Evolutionary conservation across 2,329 filamentous ascomycete genomes (phyloP), one percentile per base, ranked within the genome.

Genomic region (Apiospora aurea): DNA sequence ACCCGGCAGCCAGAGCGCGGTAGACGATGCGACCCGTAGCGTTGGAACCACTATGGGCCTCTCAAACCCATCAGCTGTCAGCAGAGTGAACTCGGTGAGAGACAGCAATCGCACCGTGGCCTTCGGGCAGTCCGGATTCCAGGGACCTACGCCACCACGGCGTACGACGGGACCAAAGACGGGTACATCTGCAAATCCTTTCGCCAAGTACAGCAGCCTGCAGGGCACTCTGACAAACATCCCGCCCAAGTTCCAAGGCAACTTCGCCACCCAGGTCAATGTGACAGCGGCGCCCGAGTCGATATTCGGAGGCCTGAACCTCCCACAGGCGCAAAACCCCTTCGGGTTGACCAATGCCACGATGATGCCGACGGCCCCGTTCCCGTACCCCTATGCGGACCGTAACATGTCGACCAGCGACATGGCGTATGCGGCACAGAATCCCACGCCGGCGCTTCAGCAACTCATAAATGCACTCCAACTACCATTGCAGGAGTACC

Each of bases 351-450:
- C 34, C 34, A 34, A 34, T 8, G 10, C 8, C 18, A 4, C 57
- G 8, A 64, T 41, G 57, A 41, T 64, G 29, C 14, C 16, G 18
- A 2, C 8, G 34, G 5, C 34, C 18, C 57, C 57, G 10, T 64
- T 64, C 34, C 57, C 57, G 8, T 64, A 14, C 57, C 57, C 57
- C 57, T 64, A 64, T 21, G 57, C 57, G 21, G 57, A 64, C 57
- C 57, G 57, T 2, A 64, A 64, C 7, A 64, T 41, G 57, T n/a
- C 29, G 57, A 64, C 34, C 57, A 41, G 21, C 10, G 57, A 64
- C 18, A 14, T 64, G 57, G 8, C 34, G 11, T 14, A 14, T 41
- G 2, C 41, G 13, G 41, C 57, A 18, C 57, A 64, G 8, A 41
- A 41, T 10, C 57, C 57, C 34, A n/a, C 34, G 57, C 34, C 57